Evolutionary conservation across 2,329 filamentous ascomycete species (phyloP).

Genomic region (Celoporthe dispersa): DNA sequence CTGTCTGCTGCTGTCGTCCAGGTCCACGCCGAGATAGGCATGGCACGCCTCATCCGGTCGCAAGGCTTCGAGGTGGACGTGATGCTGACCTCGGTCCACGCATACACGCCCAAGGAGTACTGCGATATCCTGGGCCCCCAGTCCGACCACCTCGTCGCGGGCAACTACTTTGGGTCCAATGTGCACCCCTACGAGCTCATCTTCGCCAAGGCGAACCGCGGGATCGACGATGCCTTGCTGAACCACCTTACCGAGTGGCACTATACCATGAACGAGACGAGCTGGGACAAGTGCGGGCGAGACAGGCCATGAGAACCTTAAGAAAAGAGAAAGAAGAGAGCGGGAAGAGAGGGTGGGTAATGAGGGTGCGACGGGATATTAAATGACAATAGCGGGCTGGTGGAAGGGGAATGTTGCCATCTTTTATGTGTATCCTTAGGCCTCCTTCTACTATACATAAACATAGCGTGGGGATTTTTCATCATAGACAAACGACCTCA

Average conservation of each 20-base stretch:
- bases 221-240: conserved; percentile 33
- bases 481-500: background rate
- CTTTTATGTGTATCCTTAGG: background rate
- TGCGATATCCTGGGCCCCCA: conserved; percentile 13
- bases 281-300: conserved; percentile 15
- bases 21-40: conserved; percentile 36
- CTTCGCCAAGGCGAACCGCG: conserved; percentile 26
- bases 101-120: conserved; percentile 14
- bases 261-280: conserved; percentile 15
- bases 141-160: conserved; percentile 12
- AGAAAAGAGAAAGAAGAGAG: background rate
- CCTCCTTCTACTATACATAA: background rate
- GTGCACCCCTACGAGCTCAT: conserved; percentile 26
- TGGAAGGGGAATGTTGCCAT: background rate
- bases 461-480: background rate
- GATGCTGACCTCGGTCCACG: conserved; percentile 37
- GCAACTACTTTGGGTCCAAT: conserved; percentile 23
- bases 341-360: background rate
- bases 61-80: conserved; percentile 40
- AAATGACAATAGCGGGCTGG: background rate
- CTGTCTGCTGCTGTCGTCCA: background rate
- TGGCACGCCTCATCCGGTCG: conserved; percentile 33
- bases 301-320: background rate
- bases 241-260: conserved; percentile 39
- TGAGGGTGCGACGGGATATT: background rate